These are phyloP conservation scores for Clitocybe nebularis DNA, from an alignment of 1,284 basidiomycete species.

Conservation along the genomic window DNA sequence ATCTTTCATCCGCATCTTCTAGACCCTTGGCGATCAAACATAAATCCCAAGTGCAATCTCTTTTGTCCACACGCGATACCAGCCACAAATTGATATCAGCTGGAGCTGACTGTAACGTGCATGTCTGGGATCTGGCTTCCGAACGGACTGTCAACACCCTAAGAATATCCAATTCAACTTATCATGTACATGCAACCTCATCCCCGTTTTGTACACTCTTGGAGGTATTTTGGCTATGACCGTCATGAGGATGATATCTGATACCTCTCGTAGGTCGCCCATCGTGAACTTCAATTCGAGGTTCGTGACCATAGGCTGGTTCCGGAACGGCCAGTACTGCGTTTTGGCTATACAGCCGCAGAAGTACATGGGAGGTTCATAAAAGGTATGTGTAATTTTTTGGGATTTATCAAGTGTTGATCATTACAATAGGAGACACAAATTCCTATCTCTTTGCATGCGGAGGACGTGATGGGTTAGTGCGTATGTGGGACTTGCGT, in stretches of 20 bases:
- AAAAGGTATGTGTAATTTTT: conserved; percentile 29
- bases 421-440: conserved; percentile 16
- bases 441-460: conserved; percentile 34
- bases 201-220: conserved; percentile 38
- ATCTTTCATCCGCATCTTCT: conserved; percentile 26
- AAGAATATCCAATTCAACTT: conserved; percentile 40
- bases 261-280: conserved; percentile 34
- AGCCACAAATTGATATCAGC: conserved; percentile 45
- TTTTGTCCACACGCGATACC: conserved; percentile 39
- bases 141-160: conserved; percentile 37
- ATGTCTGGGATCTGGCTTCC: conserved; percentile 44
- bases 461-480: conserved; percentile 38
- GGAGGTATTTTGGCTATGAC: conserved; percentile 30
- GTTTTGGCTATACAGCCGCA: conserved; percentile 39
- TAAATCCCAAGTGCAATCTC: conserved; percentile 37
- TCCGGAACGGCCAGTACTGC: conserved; percentile 29
- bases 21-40: conserved; percentile 39
- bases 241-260: not conserved
- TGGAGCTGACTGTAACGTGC: conserved; percentile 42
- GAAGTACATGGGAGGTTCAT: conserved; percentile 39
- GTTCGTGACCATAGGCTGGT: conserved; percentile 41
- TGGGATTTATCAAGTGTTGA: not conserved
- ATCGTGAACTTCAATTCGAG: conserved; percentile 51
- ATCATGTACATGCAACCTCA: conserved; percentile 37
- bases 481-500: conserved; percentile 49